Evolutionary conservation across 805 yeast species (phyloP), one percentile per base, ranked within the genome.

Genomic region (Barnettozyma populi): DNA sequence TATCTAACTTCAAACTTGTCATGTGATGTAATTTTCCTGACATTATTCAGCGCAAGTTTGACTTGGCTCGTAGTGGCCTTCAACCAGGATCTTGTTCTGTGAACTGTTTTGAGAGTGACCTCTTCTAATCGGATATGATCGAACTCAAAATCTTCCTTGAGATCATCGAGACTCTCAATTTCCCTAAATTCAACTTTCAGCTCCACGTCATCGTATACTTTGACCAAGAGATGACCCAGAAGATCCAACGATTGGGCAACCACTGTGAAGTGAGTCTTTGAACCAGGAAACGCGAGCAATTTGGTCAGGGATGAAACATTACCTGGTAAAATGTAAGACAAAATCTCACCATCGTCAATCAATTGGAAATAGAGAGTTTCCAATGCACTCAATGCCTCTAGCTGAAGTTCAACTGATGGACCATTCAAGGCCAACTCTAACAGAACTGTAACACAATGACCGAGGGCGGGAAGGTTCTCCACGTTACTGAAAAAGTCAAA

Each of bases 61-160:
- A 80, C 65, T 55, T 82, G 86, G 16, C 62, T 55, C 5, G 75
- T 62, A 0, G 85, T 79, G 0, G 75, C 80, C 13, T 60, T 66
- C n/a, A 80, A 57, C 88, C 88, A 82, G 14, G 73, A 54, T 7
- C 66, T 66, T 5, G 77, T 72, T 56, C 86, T 65, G 51, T 70
- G 74, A 4, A 55, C 45, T 34, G 58, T 60, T n/a, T 43, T 49
- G 36, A 57, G 56, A 20, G 47, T 51, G 37, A 46, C 49, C 24
- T 49, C 59, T 31, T 48, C 56, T 36, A 48, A 38, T 7, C 51
- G 45, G 6, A 63, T 52, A 10, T 50, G 49, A 5, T 52, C 53
- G 11, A 59, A 41, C 11, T 55, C 53, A 1, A 45, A 27, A 11
- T 29, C 24, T 11, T 48, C 52, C 7, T 48, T 40, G 2, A 54